Conservation (phyloP, 129 eudicot species). For the Flaveria linearis region DNA sequence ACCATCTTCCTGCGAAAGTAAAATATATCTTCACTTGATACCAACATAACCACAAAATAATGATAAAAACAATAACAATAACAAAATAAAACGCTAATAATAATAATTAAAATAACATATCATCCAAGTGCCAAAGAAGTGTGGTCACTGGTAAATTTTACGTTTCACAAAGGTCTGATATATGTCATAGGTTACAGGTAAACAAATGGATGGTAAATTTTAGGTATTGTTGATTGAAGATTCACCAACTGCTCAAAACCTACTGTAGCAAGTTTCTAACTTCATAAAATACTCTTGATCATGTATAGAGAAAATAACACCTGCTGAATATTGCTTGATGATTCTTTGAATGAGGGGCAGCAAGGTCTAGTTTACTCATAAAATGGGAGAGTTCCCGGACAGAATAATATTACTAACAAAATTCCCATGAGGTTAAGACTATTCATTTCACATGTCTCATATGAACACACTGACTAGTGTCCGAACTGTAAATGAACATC, state of each 20-base stretch:
- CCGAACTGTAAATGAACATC: slow-evolving; percentile 5
- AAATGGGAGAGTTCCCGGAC: background rate
- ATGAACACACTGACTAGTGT: background rate
- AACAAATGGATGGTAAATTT: background rate
- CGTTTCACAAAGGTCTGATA: slow-evolving; percentile 1
- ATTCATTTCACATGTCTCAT: slow-evolving; percentile 15
- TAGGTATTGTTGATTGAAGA: background rate
- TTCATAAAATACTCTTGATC: background rate
- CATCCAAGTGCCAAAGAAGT: slow-evolving; percentile 11
- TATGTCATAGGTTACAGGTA: background rate
- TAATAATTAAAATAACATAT: background rate
- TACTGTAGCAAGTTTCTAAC: background rate
- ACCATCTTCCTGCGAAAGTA: slow-evolving; percentile 78
- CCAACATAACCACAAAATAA: slow-evolving; percentile 1
- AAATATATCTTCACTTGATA: slow-evolving; percentile 25
- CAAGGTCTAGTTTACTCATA: background rate
- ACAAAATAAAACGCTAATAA: background rate
- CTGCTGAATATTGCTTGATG: background rate
- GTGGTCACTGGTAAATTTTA: slow-evolving; percentile 2
- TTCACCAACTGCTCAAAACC: slow-evolving; percentile 5
- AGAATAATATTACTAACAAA: background rate
- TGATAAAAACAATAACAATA: background rate
- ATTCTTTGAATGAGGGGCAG: background rate
- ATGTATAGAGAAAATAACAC: background rate
- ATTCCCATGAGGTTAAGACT: background rate